Conservation (phyloP, 352 stramenopile genomes). For the Hyaloperonospora brassicae region DNA sequence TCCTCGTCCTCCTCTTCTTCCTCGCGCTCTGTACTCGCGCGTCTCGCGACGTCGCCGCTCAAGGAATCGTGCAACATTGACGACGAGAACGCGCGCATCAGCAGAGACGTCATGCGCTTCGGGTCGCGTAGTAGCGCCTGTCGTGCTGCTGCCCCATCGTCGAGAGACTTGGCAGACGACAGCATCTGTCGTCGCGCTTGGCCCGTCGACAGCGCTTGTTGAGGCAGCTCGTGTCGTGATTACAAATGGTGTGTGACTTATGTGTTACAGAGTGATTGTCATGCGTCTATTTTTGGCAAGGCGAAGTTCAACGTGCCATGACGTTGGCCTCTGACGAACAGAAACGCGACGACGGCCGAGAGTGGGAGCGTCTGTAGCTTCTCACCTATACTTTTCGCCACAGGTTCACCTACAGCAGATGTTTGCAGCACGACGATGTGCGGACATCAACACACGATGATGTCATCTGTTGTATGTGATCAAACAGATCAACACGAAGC, state of each 20-base stretch:
- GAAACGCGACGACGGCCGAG: background rate
- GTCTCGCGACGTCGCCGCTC: constrained; percentile 1
- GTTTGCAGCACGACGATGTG: background rate
- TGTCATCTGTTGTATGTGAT: too few species aligned
- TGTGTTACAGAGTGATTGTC: constrained; percentile 16
- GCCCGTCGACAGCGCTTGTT: too few species aligned
- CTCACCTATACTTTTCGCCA: too few species aligned
- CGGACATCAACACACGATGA: too few species aligned
- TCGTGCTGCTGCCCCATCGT: constrained; percentile 20
- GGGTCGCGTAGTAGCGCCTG: constrained; percentile 32
- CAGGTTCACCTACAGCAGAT: too few species aligned
- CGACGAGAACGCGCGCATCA: constrained; percentile 35
- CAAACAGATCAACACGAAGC: too few species aligned
- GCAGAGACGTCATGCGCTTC: constrained; percentile 35
- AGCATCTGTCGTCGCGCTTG: constrained; percentile 17
- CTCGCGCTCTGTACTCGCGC: background rate
- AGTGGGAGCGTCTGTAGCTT: too few species aligned
- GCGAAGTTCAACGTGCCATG: constrained; percentile 11
- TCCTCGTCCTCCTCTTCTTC: constrained; percentile 28
- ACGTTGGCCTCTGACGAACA: too few species aligned
- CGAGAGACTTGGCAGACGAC: constrained; percentile 33
- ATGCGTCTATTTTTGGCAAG: background rate
- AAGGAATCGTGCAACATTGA: constrained; percentile 15
- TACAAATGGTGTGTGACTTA: constrained; percentile 6
- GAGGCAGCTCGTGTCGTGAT: background rate